These are phyloP conservation scores for Phytopythium sindhum DNA, from an alignment of 352 stramenopile genomes.

Conservation along the genomic window DNA sequence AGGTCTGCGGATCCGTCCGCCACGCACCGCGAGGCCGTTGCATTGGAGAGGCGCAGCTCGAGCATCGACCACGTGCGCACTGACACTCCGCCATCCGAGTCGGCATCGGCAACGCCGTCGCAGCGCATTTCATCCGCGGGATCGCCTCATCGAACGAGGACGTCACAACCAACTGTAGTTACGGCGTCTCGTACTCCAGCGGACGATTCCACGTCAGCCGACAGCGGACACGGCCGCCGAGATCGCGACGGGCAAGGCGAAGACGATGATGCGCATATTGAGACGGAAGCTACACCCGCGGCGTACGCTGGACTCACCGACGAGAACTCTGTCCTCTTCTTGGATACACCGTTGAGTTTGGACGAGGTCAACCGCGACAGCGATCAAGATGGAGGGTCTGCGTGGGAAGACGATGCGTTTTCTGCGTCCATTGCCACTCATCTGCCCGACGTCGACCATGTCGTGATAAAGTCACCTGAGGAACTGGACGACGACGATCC, in stretches of 20 bases:
- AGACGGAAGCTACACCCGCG: neutral
- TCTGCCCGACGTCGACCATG: neutral
- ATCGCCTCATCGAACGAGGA: neutral
- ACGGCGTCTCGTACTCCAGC: neutral
- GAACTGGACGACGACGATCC: neutral
- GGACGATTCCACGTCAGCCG: neutral
- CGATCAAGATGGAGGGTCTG: neutral
- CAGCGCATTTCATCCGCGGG: constrained; percentile 3
- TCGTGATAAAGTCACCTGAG: neutral
- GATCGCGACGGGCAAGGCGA: neutral
- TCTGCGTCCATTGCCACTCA: neutral
- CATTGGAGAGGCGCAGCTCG: neutral
- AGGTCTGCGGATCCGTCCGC: neutral
- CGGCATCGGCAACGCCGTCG: neutral
- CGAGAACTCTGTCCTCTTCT: neutral
- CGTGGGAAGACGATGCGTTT: neutral
- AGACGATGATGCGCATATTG: neutral
- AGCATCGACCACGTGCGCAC: neutral
- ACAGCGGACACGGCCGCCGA: no score
- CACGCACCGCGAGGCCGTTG: neutral
- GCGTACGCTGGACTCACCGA: neutral
- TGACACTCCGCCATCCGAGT: neutral
- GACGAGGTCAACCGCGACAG: neutral
- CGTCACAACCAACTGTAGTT: neutral
- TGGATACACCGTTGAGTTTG: neutral